Evolutionary conservation across 352 stramenopile species (phyloP).

Genomic region (Saprolegnia parasitica): DNA sequence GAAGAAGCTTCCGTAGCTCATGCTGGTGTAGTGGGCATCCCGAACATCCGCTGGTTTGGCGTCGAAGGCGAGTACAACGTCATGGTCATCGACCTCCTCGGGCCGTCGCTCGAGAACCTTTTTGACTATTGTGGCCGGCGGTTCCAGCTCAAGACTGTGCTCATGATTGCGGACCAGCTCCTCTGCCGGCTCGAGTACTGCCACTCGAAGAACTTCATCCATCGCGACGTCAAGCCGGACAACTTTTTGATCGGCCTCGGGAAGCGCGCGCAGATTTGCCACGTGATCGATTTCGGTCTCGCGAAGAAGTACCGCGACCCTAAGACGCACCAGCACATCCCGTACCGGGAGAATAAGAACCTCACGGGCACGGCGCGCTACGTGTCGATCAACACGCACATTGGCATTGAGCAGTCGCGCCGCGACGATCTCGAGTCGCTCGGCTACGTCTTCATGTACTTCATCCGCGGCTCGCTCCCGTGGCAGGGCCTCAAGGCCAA

Average conservation of each 20-base stretch:
- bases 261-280: constrained; percentile 85
- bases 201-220: constrained; percentile 94
- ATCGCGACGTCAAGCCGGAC: constrained; percentile 94
- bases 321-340: constrained; percentile 90
- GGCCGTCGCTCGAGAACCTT: constrained; percentile 85
- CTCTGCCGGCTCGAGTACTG: constrained; percentile 91
- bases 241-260: constrained; percentile 94
- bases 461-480: constrained; percentile 87
- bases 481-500: constrained; percentile 95
- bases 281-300: constrained; percentile 95
- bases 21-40: constrained; percentile 91
- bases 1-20: constrained; percentile 38
- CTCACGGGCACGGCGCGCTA: constrained; percentile 92
- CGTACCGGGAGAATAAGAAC: constrained; percentile 93
- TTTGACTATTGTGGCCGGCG: constrained; percentile 92
- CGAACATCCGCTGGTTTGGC: constrained; percentile 80
- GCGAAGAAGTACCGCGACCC: constrained; percentile 94
- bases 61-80: constrained; percentile 83
- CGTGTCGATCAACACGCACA: constrained; percentile 92
- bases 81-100: constrained; percentile 84
- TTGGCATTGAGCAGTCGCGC: constrained; percentile 87
- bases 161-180: constrained; percentile 92
- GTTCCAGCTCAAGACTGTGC: constrained; percentile 93
- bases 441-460: constrained; percentile 87
- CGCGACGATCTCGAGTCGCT: constrained; percentile 93